These are phyloP conservation scores for Berberis thunbergii DNA, from an alignment of 164 flowering plant genomes.

Conservation along the genomic window DNA sequence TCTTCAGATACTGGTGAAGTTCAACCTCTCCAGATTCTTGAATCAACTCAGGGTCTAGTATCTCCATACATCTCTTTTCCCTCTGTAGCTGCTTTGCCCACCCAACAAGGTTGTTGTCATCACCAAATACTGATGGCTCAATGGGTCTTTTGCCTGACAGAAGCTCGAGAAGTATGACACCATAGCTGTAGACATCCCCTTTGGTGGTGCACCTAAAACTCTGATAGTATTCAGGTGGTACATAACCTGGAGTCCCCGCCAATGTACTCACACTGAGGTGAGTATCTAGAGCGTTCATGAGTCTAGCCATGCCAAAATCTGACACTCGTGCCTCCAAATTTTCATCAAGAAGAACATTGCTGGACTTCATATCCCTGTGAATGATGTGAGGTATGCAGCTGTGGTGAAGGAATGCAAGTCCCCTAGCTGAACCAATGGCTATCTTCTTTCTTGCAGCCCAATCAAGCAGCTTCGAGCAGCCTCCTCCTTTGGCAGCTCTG, in stretches of 20 bases:
- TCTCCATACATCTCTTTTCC: constrained; percentile 45
- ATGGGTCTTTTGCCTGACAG: constrained; percentile 77
- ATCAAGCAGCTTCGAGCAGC: constrained; percentile 25
- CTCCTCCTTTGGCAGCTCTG: constrained; percentile 23
- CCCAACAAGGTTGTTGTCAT: constrained; percentile 84
- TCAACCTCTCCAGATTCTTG: constrained; percentile 41
- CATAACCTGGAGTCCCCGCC: too few relatives aligned
- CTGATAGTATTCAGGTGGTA: too few relatives aligned
- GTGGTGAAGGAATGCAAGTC: constrained; percentile 92
- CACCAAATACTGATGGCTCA: constrained; percentile 62
- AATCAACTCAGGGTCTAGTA: constrained; percentile 52
- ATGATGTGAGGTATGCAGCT: constrained; percentile 73
- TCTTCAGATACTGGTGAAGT: constrained; percentile 56
- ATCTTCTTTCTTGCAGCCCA: constrained; percentile 77
- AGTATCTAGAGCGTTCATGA: too few relatives aligned
- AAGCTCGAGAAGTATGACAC: constrained; percentile 70
- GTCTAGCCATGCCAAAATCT: too few relatives aligned
- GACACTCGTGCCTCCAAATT: too few relatives aligned
- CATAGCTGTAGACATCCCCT: constrained; percentile 81
- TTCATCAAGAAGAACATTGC: too few relatives aligned
- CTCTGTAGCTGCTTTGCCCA: constrained; percentile 77
- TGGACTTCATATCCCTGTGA: too few relatives aligned
- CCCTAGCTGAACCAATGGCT: constrained; percentile 79
- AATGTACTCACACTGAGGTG: too few relatives aligned
- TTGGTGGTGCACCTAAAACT: constrained; percentile 70